These are phyloP conservation scores for Talaromyces sp. DNA, from an alignment of 2,329 filamentous ascomycete species.

Conservation along the genomic window DNA sequence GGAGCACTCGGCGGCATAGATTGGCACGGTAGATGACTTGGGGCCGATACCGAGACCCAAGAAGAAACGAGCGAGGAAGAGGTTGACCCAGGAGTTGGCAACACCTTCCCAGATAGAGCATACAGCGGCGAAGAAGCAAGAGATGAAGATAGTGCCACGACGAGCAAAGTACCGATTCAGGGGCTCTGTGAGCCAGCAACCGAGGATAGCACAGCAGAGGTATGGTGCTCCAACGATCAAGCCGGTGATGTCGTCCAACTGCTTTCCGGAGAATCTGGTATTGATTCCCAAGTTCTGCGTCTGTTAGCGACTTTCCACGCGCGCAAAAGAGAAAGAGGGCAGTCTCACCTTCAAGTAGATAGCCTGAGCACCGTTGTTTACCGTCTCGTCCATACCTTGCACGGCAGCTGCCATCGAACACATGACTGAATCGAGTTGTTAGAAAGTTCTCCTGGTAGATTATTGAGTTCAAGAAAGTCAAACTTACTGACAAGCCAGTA, in stretches of 20 bases:
- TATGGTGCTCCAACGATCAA: slow-evolving; percentile 49
- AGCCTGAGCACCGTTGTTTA: slow-evolving; percentile 48
- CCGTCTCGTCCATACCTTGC: slow-evolving; percentile 55
- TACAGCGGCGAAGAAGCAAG: slow-evolving; percentile 43
- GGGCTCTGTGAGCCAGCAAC: slow-evolving; percentile 52
- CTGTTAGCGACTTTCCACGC: not conserved
- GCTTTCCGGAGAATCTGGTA: slow-evolving; percentile 26
- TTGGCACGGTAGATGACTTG: slow-evolving; percentile 47
- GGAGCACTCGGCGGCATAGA: slow-evolving; percentile 51
- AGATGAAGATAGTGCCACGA: slow-evolving; percentile 47
- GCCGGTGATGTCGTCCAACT: slow-evolving; percentile 40
- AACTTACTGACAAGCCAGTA: slow-evolving; percentile 47
- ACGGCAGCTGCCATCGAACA: slow-evolving; percentile 57
- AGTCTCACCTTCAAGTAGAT: slow-evolving; percentile 34
- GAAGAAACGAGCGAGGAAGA: slow-evolving; percentile 45
- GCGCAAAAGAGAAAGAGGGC: not conserved
- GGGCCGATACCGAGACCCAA: slow-evolving; percentile 45
- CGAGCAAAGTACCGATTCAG: slow-evolving; percentile 47
- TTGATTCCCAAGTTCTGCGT: slow-evolving; percentile 19
- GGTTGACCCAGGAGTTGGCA: slow-evolving; percentile 44
- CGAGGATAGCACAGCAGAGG: slow-evolving; percentile 45
- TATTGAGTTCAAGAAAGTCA: not conserved
- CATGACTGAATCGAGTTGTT: slow-evolving; percentile 35
- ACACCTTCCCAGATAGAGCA: slow-evolving; percentile 46
- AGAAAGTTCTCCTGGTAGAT: not conserved